Percentiles rank a stretch among this genome's conserved stretches.
Conservation (phyloP, 2,329 filamentous ascomycete genomes). For the Verticillium nubilum region DNA sequence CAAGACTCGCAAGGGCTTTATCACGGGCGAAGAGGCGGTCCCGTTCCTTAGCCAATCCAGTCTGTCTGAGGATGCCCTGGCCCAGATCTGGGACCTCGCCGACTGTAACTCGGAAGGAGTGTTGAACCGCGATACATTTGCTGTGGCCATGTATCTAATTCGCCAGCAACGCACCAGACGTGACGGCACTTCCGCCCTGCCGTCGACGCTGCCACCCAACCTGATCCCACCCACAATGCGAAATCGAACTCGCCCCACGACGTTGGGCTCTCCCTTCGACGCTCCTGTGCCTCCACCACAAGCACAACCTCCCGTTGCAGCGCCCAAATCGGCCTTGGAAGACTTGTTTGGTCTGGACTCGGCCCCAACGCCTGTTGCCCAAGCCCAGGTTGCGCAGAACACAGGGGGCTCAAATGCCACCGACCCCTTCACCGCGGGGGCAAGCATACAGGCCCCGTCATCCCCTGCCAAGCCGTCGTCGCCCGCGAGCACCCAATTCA, state of each 20-base stretch:
- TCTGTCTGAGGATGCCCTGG: slow-evolving; percentile 80
- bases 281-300: slow-evolving; percentile 31
- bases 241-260: slow-evolving; percentile 42
- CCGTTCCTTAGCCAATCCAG: slow-evolving; percentile 90
- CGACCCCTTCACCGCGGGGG: slow-evolving; percentile 57
- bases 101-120: slow-evolving; percentile 89
- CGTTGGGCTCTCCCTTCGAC: slow-evolving; percentile 47
- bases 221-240: slow-evolving; percentile 86
- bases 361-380: slow-evolving; percentile 43
- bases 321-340: slow-evolving; percentile 77
- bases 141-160: slow-evolving; percentile 96
- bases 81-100: slow-evolving; percentile 94
- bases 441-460: slow-evolving; percentile 39
- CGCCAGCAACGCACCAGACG: slow-evolving; percentile 77
- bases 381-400: slow-evolving; percentile 56
- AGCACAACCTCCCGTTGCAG: slow-evolving; percentile 33
- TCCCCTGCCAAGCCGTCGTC: slow-evolving; percentile 49
- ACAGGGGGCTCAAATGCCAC: slow-evolving; percentile 67
- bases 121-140: slow-evolving; percentile 84
- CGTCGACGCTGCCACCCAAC: slow-evolving; percentile 70
- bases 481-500: slow-evolving; percentile 56
- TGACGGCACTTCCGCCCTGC: slow-evolving; percentile 49
- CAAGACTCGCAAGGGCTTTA: slow-evolving; percentile 71
- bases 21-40: slow-evolving; percentile 92
- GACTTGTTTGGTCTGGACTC: slow-evolving; percentile 86